Conservation (phyloP, 1,139 yeast genomes). For the Sugiyamaella novakii region DNA sequence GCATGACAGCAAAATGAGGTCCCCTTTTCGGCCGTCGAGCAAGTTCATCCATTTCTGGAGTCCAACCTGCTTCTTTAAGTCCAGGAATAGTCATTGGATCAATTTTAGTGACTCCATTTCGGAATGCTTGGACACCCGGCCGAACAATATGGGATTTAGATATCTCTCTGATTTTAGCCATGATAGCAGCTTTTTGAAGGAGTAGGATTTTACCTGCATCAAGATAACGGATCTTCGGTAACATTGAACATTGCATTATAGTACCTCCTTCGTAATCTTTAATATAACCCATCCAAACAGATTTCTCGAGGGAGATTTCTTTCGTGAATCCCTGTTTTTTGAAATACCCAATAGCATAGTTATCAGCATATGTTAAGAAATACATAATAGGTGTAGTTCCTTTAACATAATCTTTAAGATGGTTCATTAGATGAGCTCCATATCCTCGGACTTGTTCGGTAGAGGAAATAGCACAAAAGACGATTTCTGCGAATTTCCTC, state of each 20-base stretch:
- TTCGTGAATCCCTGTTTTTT: constrained; percentile 98
- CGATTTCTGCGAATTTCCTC: constrained; percentile 94
- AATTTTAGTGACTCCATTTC: constrained; percentile 41
- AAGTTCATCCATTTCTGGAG: constrained; percentile 94
- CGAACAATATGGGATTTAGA: constrained; percentile 79
- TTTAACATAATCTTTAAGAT: constrained; percentile 89
- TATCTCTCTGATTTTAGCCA: constrained; percentile 76
- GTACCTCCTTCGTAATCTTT: constrained; percentile 99
- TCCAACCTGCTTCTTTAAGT: constrained; percentile 92
- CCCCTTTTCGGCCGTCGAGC: constrained; percentile 95
- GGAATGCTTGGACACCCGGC: constrained; percentile 77
- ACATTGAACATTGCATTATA: constrained; percentile 94
- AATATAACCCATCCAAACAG: constrained; percentile 97
- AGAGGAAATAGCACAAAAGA: constrained; percentile 95
- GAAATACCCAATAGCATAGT: constrained; percentile 97
- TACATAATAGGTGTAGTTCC: constrained; percentile 85
- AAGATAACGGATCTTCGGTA: constrained; percentile 81
- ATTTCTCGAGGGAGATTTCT: constrained; percentile 81
- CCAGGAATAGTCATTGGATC: constrained; percentile 87
- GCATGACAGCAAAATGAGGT: constrained; percentile 94
- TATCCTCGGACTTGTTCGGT: constrained; percentile 98
- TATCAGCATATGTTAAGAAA: constrained; percentile 95
- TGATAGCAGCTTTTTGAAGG: constrained; percentile 87
- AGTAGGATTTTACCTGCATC: constrained; percentile 85
- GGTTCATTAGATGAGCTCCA: constrained; percentile 99